phyloP scores from a whole-genome alignment of 306 rosid genomes.

The Cucurbita maxima region DNA sequence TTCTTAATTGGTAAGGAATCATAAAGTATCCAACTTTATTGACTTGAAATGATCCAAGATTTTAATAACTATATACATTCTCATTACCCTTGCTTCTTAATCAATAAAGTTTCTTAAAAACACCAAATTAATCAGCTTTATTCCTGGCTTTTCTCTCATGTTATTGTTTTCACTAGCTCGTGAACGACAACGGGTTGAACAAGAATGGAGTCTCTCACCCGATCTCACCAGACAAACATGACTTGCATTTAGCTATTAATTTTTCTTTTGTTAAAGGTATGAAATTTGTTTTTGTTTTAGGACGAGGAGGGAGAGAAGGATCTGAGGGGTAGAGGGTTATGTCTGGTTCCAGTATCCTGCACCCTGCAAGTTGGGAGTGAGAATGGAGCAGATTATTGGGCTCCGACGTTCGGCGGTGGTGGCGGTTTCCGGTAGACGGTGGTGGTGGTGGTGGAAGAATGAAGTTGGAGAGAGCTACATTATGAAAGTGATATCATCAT shows the following conservation, averaged over 20 bases:
- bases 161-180: slow-evolving; percentile 25
- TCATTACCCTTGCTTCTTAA: background rate
- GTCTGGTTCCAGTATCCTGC: slow-evolving; percentile 96
- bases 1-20: background rate
- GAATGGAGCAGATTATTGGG: slow-evolving; percentile 98
- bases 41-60: background rate
- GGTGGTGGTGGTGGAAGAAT: background rate
- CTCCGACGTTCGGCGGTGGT: slow-evolving; percentile 70
- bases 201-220: slow-evolving; percentile 42
- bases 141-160: background rate
- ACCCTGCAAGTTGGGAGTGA: slow-evolving; percentile 89
- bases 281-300: slow-evolving; percentile 3
- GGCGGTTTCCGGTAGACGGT: slow-evolving; percentile 45
- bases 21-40: background rate
- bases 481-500: slow-evolving; percentile 89
- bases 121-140: background rate
- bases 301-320: slow-evolving; percentile 67
- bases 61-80: background rate
- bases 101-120: background rate
- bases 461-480: slow-evolving; percentile 23
- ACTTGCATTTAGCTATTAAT: too few relatives aligned
- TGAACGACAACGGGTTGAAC: slow-evolving; percentile 70
- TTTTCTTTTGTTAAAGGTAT: too few relatives aligned
- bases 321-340: slow-evolving; percentile 83
- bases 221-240: too few relatives aligned